phyloP scores from a whole-genome alignment of 176 grass and related monocot species.

The Triticum dicoccoides region DNA sequence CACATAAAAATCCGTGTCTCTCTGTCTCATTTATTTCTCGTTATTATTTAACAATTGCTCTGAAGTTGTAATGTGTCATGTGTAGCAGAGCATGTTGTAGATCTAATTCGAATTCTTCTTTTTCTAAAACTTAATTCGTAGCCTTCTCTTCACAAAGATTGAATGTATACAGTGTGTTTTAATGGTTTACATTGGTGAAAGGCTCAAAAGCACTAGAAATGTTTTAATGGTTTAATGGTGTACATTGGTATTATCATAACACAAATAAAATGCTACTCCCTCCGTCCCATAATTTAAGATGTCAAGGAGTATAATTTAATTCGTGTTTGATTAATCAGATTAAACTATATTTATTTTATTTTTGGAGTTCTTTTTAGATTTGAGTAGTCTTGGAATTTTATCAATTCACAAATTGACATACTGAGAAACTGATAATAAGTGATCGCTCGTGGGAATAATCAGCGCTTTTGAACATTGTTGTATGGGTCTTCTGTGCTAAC shows the following conservation, averaged over 20 bases:
- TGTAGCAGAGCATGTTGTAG: background rate
- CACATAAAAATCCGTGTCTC: too few relatives aligned
- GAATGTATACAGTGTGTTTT: background rate
- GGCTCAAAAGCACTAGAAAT: background rate
- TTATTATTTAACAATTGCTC: background rate
- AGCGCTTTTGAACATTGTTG: too few relatives aligned
- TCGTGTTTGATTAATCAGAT: background rate
- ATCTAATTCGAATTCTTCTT: too few relatives aligned
- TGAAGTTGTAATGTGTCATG: background rate
- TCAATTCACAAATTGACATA: background rate
- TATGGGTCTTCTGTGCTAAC: too few relatives aligned
- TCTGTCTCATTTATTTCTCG: too few relatives aligned
- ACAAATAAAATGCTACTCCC: too few relatives aligned
- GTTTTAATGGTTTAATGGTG: background rate
- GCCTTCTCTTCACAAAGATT: background rate
- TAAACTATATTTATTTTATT: background rate
- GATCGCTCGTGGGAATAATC: too few relatives aligned
- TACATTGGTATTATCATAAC: background rate
- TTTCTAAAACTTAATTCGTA: background rate
- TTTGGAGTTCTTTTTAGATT: background rate
- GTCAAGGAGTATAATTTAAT: background rate
- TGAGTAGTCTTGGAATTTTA: background rate
- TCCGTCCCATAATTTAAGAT: too few relatives aligned
- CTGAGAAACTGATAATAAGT: background rate
- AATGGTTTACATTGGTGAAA: background rate